These are phyloP conservation scores for Sporisorium graminicola DNA, from an alignment of 1,284 basidiomycete species.

Conservation along the genomic window DNA sequence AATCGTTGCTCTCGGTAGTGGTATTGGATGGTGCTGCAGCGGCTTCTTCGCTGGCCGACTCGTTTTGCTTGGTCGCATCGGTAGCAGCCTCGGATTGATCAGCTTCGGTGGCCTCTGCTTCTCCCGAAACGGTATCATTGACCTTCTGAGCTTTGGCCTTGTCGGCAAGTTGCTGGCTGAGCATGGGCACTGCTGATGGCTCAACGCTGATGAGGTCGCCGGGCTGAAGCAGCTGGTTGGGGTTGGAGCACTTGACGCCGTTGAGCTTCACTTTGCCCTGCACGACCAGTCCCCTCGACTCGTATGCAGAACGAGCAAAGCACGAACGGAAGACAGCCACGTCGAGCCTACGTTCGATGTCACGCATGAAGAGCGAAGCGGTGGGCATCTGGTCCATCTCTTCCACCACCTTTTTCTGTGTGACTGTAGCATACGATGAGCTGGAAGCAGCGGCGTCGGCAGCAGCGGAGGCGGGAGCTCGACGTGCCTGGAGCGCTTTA, in stretches of 20 bases:
- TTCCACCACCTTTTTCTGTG: constrained; percentile 36
- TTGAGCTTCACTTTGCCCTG: constrained; percentile 91
- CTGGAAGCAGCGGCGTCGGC: constrained; percentile 3
- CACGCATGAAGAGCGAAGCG: constrained; percentile 62
- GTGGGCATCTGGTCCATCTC: constrained; percentile 61
- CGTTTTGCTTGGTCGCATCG: neutral
- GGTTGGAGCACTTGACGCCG: constrained; percentile 82
- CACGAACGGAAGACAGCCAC: constrained; percentile 91
- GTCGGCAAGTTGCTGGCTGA: constrained; percentile 55
- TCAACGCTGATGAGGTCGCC: constrained; percentile 94
- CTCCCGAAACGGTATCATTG: constrained; percentile 48
- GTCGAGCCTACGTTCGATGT: constrained; percentile 91
- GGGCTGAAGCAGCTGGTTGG: constrained; percentile 90
- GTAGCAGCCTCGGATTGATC: constrained; percentile 12
- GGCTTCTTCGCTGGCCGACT: neutral
- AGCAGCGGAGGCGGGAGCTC: constrained; percentile 24
- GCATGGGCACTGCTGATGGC: constrained; percentile 82
- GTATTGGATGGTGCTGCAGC: constrained; percentile 9
- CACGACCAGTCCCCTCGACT: constrained; percentile 85
- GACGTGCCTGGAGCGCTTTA: constrained; percentile 32
- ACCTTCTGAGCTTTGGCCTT: constrained; percentile 41
- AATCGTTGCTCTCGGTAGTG: neutral
- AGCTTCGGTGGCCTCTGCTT: constrained; percentile 40
- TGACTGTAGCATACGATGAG: constrained; percentile 23
- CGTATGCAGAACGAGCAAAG: constrained; percentile 89